Base-by-base conservation (phyloP, 805 yeast species). In the Candida xiaguanensis region DNA sequence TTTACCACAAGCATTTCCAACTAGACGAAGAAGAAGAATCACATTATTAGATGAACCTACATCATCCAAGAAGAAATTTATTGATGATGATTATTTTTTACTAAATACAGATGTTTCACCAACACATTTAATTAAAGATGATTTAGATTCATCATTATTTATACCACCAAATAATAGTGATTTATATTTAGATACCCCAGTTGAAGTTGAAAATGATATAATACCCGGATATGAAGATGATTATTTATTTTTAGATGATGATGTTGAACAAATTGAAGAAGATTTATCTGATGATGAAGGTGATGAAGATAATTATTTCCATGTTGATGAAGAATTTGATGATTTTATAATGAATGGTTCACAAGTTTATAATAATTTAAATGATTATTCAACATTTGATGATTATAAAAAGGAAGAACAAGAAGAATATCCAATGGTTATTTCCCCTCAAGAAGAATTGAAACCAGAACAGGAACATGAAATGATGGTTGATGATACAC, bases 31-130 rank as follows among this genome's bases (percentile, higher is more conserved):
- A 27, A 51, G 66, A 41, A 56, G 62, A 29, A 58, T 65, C 27
- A 65, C 66, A 25, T 59, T 69, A 2, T 46, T 65, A 15, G 61
- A 53, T 18, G 45, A 43, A 5, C 30, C 38, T 9, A 17, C 34
- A 1, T 35, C 36, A 7, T 16, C 29, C 11, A 31, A 34, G 6
- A 42, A 35, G 16, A 36, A 34, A 17, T 27, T 39, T 15, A 25
- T 20, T 39, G 66, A 63, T 31, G 70, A 65, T 19, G 70, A 65
- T 40, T 61, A 53, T 45, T 56, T 58, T 39, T 57, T 66, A 47
- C 65, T 55, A 52, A 65, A 67, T 47, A 63, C 74, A 8, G 63
- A 67, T 49, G 61, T 66, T 19, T 66, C 64, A 48, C 74, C 74
- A 18, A 63, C 69, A 23, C 62, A 62, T 26, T 49, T 66, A 38